A percentile compares a stretch with the other conserved stretches of the same genome.
Conservation (phyloP, 2,329 filamentous ascomycete genomes). For the Macrophomina phaseolina region DNA sequence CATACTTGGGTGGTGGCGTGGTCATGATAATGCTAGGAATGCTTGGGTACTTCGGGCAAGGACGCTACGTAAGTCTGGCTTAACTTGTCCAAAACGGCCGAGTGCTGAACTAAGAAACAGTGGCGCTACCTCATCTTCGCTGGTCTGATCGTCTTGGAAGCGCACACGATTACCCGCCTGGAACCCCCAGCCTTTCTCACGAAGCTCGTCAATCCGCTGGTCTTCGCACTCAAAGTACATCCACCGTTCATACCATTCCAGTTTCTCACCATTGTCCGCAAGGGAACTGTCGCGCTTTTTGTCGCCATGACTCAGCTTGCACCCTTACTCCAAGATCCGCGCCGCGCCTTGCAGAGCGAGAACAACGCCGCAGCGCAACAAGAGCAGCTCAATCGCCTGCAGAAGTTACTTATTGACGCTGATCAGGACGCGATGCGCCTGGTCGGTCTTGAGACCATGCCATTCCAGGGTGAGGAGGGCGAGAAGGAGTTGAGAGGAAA, state of each 20-base stretch:
- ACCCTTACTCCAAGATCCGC: slow-evolving; percentile 42
- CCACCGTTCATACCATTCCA: slow-evolving; percentile 84
- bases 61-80: slow-evolving; percentile 54
- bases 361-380: slow-evolving; percentile 42
- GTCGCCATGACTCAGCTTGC: slow-evolving; percentile 45
- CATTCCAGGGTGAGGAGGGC: slow-evolving; percentile 75
- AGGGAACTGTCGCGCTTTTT: slow-evolving; percentile 68
- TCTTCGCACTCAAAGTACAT: slow-evolving; percentile 50
- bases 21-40: slow-evolving; percentile 67
- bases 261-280: slow-evolving; percentile 74
- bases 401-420: slow-evolving; percentile 62
- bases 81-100: background rate
- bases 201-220: slow-evolving; percentile 55
- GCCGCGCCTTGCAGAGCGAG: background rate
- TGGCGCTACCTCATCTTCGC: slow-evolving; percentile 60
- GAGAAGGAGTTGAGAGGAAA: slow-evolving; percentile 69
- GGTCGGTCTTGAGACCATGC: slow-evolving; percentile 78
- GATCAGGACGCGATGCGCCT: slow-evolving; percentile 74
- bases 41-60: slow-evolving; percentile 71
- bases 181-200: slow-evolving; percentile 51
- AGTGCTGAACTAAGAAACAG: slow-evolving; percentile 11
- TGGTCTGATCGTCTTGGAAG: slow-evolving; percentile 62
- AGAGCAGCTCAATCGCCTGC: slow-evolving; percentile 71
- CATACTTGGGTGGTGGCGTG: slow-evolving; percentile 65
- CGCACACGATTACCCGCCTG: slow-evolving; percentile 62